Conservation (phyloP, 352 stramenopile species). For the Pythium volutum region DNA sequence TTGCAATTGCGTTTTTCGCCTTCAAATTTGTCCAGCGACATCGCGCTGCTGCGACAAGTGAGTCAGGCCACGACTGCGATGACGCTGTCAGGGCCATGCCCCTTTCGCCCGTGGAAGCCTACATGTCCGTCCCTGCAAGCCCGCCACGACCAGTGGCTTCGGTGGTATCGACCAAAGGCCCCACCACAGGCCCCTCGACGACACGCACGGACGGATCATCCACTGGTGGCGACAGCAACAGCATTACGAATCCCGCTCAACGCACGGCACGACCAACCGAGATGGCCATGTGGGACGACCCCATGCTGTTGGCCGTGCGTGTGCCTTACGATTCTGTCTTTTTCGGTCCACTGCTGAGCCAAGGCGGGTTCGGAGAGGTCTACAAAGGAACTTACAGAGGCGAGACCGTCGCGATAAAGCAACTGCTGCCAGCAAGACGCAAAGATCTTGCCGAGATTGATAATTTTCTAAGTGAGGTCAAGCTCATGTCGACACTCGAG, state of each 20-base stretch:
- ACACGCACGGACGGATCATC: neutral
- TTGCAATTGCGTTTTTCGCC: neutral
- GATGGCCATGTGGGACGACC: constrained; percentile 14
- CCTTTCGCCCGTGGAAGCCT: constrained; percentile 8
- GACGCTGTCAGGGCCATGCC: neutral
- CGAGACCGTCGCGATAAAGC: constrained; percentile 40
- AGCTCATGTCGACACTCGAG: constrained; percentile 37
- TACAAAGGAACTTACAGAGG: constrained; percentile 33
- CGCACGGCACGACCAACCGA: neutral
- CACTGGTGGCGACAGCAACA: neutral
- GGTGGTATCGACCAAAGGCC: neutral
- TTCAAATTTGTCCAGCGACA: neutral
- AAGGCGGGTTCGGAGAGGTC: constrained; percentile 27
- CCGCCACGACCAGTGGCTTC: neutral
- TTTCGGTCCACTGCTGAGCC: constrained; percentile 11
- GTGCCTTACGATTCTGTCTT: neutral
- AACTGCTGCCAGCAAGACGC: constrained; percentile 30
- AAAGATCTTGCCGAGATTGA: constrained; percentile 31
- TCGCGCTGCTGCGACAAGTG: neutral
- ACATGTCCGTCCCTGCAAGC: neutral
- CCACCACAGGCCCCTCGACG: neutral
- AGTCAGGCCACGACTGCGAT: neutral
- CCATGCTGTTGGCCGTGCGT: constrained; percentile 1
- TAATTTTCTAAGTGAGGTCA: constrained; percentile 39
- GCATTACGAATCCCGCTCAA: too few species aligned